These are phyloP conservation scores for Mucor irregularis DNA, from an alignment of 371 early-diverging fungal species.

Conservation along the genomic window DNA sequence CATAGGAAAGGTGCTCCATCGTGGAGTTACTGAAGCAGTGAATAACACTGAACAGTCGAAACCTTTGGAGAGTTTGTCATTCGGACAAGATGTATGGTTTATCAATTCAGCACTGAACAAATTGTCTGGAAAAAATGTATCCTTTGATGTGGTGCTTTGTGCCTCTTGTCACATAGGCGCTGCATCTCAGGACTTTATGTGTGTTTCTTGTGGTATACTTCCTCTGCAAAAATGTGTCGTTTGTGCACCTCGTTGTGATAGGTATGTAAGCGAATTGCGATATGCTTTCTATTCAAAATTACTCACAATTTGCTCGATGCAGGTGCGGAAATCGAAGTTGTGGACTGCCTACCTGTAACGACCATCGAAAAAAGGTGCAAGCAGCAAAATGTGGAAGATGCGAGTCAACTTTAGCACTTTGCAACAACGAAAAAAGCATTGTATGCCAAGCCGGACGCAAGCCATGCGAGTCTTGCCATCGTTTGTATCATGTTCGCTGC, in stretches of 20 bases:
- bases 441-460: constrained; percentile 10
- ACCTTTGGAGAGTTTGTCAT: constrained; percentile 14
- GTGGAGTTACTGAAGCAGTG: constrained; percentile 2
- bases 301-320: too few species aligned
- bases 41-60: neutral
- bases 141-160: constrained; percentile 18
- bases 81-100: constrained; percentile 28
- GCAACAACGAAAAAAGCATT: constrained; percentile 8
- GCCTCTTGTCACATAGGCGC: constrained; percentile 21
- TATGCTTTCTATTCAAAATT: neutral
- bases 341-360: constrained; percentile 12
- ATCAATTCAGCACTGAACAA: constrained; percentile 17
- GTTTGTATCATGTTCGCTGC: constrained; percentile 18
- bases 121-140: constrained; percentile 13
- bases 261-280: constrained; percentile 5
- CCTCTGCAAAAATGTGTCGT: constrained; percentile 14
- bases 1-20: constrained; percentile 17
- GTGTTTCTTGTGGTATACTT: constrained; percentile 21
- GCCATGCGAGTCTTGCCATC: constrained; percentile 14
- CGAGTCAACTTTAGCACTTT: constrained; percentile 6
- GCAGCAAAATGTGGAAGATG: constrained; percentile 15
- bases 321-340: constrained; percentile 24
- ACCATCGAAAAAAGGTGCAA: constrained; percentile 2
- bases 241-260: constrained; percentile 27
- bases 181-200: constrained; percentile 10